Percentiles rank a stretch among this genome's conserved stretches.
phyloP scores from a whole-genome alignment of 306 rosid genomes.

The Abrus precatorius region DNA sequence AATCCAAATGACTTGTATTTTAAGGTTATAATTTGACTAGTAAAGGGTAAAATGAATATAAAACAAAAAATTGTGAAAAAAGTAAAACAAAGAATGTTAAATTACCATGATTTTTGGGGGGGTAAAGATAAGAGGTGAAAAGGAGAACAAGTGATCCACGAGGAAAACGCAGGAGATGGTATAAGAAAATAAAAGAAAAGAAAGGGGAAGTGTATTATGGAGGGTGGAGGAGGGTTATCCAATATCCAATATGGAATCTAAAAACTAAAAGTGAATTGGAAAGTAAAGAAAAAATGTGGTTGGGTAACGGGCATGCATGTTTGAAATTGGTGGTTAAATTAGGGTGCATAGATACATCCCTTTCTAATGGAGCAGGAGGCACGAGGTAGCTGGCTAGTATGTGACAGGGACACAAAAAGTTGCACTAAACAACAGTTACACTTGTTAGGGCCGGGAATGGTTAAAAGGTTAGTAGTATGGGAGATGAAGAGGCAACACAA shows the following conservation, averaged over 20 bases:
- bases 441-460: conserved; percentile 39
- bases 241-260: too few relatives aligned
- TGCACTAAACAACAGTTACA: conserved; percentile 12
- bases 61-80: too few relatives aligned
- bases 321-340: background rate
- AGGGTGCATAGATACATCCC: background rate
- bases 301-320: background rate
- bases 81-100: background rate
- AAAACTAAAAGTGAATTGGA: too few relatives aligned
- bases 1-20: background rate
- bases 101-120: background rate
- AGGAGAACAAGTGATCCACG: too few relatives aligned
- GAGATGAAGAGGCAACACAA: too few relatives aligned
- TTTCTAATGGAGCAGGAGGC: background rate
- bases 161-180: background rate
- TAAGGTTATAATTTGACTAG: background rate
- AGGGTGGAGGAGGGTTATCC: too few relatives aligned
- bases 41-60: background rate
- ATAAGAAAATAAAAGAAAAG: too few relatives aligned
- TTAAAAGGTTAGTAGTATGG: background rate
- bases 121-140: too few relatives aligned
- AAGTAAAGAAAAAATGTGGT: background rate
- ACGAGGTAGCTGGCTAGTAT: background rate
- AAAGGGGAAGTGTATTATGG: too few relatives aligned
- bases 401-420: conserved; percentile 36